A percentile compares a stretch with the other conserved stretches of the same genome.
These are phyloP conservation scores for Musa itinerans DNA, from an alignment of 176 grass and related monocot genomes.

Conservation along the genomic window DNA sequence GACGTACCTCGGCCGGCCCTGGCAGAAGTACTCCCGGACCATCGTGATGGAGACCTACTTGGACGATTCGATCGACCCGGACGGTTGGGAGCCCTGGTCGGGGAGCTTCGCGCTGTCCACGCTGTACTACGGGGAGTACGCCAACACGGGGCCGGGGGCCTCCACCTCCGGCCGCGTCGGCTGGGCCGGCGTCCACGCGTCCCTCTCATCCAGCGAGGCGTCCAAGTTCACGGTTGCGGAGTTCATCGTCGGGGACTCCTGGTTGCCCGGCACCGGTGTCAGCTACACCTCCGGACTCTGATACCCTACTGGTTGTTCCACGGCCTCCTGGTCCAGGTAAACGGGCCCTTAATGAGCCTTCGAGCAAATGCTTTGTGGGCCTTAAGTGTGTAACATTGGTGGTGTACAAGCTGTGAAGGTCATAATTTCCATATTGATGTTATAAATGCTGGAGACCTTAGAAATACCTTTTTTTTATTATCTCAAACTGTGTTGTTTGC, in stretches of 20 bases:
- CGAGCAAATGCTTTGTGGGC: too few relatives aligned
- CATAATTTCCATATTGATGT: too few relatives aligned
- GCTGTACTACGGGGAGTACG: conserved; percentile 74
- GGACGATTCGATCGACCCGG: conserved; percentile 32
- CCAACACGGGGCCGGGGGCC: conserved; percentile 36
- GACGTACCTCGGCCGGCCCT: conserved; percentile 71
- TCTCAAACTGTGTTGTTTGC: too few relatives aligned
- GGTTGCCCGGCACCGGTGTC: conserved; percentile 39
- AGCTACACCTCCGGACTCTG: conserved; percentile 44
- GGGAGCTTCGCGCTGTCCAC: conserved; percentile 35
- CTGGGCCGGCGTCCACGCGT: conserved; percentile 50
- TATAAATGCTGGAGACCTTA: too few relatives aligned
- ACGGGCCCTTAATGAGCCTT: too few relatives aligned
- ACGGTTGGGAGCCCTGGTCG: conserved; percentile 53
- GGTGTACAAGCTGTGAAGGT: too few relatives aligned
- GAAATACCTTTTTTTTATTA: too few relatives aligned
- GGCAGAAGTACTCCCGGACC: conserved; percentile 46
- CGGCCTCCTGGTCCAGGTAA: too few relatives aligned
- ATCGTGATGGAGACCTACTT: conserved; percentile 44
- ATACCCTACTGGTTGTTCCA: background rate
- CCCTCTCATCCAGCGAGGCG: conserved; percentile 36
- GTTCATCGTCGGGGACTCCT: conserved; percentile 55
- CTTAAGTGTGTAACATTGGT: too few relatives aligned
- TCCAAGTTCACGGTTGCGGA: conserved; percentile 37
- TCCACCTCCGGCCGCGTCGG: conserved; percentile 27